Base-by-base conservation (phyloP, 139 green algal species). In the Mesotaenium endlicherianum region DNA sequence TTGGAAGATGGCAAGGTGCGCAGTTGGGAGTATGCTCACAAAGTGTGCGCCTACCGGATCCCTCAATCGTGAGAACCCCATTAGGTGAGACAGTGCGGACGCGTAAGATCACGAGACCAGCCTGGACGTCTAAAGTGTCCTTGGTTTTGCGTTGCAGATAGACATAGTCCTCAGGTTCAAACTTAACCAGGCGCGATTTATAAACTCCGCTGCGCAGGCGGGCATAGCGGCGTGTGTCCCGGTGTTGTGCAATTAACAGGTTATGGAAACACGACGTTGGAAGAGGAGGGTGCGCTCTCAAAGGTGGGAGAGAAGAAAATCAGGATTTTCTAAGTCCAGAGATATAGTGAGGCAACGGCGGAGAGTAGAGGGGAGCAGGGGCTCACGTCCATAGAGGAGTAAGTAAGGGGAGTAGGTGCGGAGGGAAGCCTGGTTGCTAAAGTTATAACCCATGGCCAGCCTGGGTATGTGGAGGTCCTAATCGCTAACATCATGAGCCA, bases 381-480 rank as follows among this genome's bases (percentile, higher is more conserved):
- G 83, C 0, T 1, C 1, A 2, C 68, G 26, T 3, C 53, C 87
- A 57, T 85, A 85, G 0, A 89, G 2, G 38, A 89, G 43, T 2
- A 77, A 0, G 53, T 89, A 91, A 0, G 87, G 80, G 2, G 49
- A 67, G 26, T 70, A 72, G 6, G 49, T 47, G 0, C 58, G 11
- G 11, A 78, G 80, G 26, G 60, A 76, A 0, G 26, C 43, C 64
- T 91, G 87, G 0, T 34, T 42, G 1, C n/a, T 80, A 40, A 77
- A 89, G 3, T 42, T 81, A 36, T 91, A 91, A n/a, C 0, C 87
- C 40, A 91, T 50, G 8, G 36, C 53, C 2, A 91, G 60, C 83
- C 75, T 81, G 11, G 69, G 83, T 1, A 89, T 30, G 6, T 4
- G 4, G 8, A 80, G 3, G 40, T 86, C 80, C 84, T 83, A 89